Conservation (phyloP, 441 rosid species). For the Erodium moschatum region DNA sequence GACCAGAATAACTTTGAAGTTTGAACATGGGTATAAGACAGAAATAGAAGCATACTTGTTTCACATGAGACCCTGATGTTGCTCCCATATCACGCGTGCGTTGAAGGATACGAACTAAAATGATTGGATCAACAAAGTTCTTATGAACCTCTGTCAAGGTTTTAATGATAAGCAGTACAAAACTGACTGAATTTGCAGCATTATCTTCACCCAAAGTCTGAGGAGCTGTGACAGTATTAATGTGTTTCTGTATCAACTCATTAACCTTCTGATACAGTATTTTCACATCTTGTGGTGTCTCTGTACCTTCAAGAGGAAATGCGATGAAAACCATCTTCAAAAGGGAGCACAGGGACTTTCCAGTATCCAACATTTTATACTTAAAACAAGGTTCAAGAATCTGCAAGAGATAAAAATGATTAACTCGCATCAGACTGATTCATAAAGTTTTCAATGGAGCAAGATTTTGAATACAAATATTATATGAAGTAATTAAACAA, state of each 20-base stretch:
- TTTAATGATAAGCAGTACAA: constrained; percentile 74
- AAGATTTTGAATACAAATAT: too few relatives aligned
- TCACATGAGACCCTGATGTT: constrained; percentile 60
- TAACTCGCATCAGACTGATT: too few relatives aligned
- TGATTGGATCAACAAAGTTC: constrained; percentile 55
- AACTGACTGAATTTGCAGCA: constrained; percentile 64
- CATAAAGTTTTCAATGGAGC: too few relatives aligned
- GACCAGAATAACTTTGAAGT: background rate
- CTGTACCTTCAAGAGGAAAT: constrained; percentile 67
- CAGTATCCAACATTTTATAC: constrained; percentile 85
- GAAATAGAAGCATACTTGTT: constrained; percentile 54
- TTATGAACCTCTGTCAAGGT: constrained; percentile 81
- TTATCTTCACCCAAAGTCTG: constrained; percentile 65
- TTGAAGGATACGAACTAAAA: constrained; percentile 75
- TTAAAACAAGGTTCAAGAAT: constrained; percentile 94
- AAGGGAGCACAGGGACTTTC: constrained; percentile 83
- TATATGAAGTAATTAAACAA: too few relatives aligned
- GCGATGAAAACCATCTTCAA: constrained; percentile 88
- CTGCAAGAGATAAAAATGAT: constrained; percentile 29
- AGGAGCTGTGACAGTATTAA: constrained; percentile 47
- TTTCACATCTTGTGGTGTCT: constrained; percentile 63
- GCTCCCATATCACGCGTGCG: constrained; percentile 86
- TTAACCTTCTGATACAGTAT: constrained; percentile 68
- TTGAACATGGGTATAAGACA: background rate
- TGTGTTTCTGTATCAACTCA: constrained; percentile 79